These are phyloP conservation scores for Vitis labrusca DNA, from an alignment of 164 flowering plant genomes.

Conservation along the genomic window DNA sequence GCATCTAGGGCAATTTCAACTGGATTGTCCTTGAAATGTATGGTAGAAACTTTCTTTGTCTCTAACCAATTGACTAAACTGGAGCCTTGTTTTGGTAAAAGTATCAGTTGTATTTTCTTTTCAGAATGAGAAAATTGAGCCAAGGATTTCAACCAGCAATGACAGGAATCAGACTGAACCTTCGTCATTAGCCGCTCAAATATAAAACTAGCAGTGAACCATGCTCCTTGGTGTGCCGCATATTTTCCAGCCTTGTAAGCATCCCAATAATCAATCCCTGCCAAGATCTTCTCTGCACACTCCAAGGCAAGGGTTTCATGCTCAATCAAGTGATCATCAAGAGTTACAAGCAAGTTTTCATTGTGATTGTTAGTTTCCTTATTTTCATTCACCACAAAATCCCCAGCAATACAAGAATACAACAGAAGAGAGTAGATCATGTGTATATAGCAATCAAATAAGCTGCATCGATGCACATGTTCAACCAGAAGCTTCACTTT, in stretches of 20 bases:
- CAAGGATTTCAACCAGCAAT: slow-evolving; percentile 60
- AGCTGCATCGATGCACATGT: slow-evolving; percentile 22
- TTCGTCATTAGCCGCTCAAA: slow-evolving; percentile 41
- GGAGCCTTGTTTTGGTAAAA: slow-evolving; percentile 24
- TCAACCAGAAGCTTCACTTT: slow-evolving; percentile 38
- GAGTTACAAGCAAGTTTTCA: slow-evolving; percentile 7
- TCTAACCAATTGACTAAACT: slow-evolving; percentile 19
- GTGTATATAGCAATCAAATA: slow-evolving; percentile 31
- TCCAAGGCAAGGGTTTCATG: slow-evolving; percentile 36
- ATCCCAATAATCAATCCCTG: slow-evolving; percentile 43
- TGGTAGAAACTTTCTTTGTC: slow-evolving; percentile 10
- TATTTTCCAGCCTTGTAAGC: slow-evolving; percentile 58
- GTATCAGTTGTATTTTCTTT: slow-evolving; percentile 35
- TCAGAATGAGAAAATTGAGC: slow-evolving; percentile 47
- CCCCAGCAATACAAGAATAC: slow-evolving; percentile 28
- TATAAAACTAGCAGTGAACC: slow-evolving; percentile 51
- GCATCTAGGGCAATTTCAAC: slow-evolving; percentile 15
- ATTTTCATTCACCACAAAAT: slow-evolving; percentile 7
- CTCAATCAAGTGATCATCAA: slow-evolving; percentile 26
- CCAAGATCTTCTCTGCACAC: slow-evolving; percentile 42
- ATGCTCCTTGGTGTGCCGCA: slow-evolving; percentile 67
- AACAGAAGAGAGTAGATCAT: slow-evolving; percentile 35
- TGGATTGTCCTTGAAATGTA: slow-evolving; percentile 7
- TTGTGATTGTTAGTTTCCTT: slow-evolving; percentile 10
- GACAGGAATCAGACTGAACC: slow-evolving; percentile 43